Evolutionary conservation across 306 rosid genomes (phyloP), one percentile per base, ranked within the genome.

Genomic region (Vachellia pachyceras): DNA sequence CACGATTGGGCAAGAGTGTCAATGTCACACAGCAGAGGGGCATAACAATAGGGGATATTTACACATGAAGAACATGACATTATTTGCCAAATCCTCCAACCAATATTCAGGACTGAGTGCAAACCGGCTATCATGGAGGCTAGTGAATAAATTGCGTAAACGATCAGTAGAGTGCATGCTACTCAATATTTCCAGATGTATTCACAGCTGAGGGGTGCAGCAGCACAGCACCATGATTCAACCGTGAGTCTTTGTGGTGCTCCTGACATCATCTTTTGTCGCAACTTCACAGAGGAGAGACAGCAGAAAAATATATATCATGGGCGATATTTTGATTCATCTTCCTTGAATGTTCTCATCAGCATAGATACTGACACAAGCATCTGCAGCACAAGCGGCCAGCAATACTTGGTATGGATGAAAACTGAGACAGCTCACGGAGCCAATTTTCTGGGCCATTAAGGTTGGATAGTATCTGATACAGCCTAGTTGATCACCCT

Each of bases 361-460:
- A 0, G 97, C 97, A 79, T 92, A 94, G 79, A 96, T 87, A 79
- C 88, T 85, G 11, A 94, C 97, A 75, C 91, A 90, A 7, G 97
- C 88, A 82, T 94, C 99, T 0, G 92, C 91, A 74, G 97, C 97
- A 85, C 99, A 98, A 3, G 99, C 98, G 69, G 98, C 99, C 47
- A 96, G 99, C 73, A 96, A 83, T 61, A 85, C 78, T 78, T 96
- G 95, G 42, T 94, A 92, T 13, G 97, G 98, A 84, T 96, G 98
- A 85, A 96, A 96, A 50, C 80, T 85, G 7, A 96, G 95, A 82
- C 97, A 94, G 78, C 98, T 94, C 52, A 94, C 95, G 5, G 99
- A 84, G 79, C 98, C 97, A 63, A 94, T 90, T 90, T 92, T 94
- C 86, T 91, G 99, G 57, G 97, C 97, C 98, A 96, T 96, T 40